These are phyloP conservation scores for Trichomonascaceae sp. DNA, from an alignment of 1,139 yeast genomes.

Conservation along the genomic window DNA sequence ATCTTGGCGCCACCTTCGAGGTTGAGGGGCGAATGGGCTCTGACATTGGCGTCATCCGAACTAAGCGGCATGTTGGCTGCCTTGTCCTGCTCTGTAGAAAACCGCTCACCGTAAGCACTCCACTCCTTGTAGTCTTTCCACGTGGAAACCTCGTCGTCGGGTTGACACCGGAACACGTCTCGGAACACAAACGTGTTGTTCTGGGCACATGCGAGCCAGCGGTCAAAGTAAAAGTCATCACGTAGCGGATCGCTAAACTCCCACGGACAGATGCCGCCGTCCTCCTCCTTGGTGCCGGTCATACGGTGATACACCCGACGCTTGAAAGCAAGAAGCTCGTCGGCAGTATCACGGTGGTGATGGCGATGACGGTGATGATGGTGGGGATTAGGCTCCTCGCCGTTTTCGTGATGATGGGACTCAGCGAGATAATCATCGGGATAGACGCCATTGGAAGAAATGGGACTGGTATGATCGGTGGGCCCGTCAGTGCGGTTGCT, in stretches of 20 bases:
- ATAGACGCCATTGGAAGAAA: neutral
- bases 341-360: neutral
- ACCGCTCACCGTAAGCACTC: constrained; percentile 25
- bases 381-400: neutral
- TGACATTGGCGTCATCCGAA: constrained; percentile 7
- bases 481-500: neutral
- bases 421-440: too few relatives aligned
- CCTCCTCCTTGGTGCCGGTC: constrained; percentile 2
- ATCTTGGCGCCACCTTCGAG: constrained; percentile 5
- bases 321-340: constrained; percentile 9
- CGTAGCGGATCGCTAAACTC: constrained; percentile 75
- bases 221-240: constrained; percentile 66
- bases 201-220: constrained; percentile 79
- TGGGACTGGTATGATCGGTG: neutral
- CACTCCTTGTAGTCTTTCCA: constrained; percentile 84
- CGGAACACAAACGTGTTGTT: constrained; percentile 74
- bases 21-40: constrained; percentile 15
- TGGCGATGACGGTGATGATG: too few relatives aligned
- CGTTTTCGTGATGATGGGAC: too few relatives aligned
- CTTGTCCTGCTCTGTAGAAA: constrained; percentile 24
- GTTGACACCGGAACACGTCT: constrained; percentile 84
- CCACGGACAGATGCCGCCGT: constrained; percentile 56
- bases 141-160: constrained; percentile 74
- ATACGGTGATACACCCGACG: constrained; percentile 11
- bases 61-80: constrained; percentile 9